phyloP scores from a whole-genome alignment of 495 filamentous ascomycete species.

The Peziza echinospora region DNA sequence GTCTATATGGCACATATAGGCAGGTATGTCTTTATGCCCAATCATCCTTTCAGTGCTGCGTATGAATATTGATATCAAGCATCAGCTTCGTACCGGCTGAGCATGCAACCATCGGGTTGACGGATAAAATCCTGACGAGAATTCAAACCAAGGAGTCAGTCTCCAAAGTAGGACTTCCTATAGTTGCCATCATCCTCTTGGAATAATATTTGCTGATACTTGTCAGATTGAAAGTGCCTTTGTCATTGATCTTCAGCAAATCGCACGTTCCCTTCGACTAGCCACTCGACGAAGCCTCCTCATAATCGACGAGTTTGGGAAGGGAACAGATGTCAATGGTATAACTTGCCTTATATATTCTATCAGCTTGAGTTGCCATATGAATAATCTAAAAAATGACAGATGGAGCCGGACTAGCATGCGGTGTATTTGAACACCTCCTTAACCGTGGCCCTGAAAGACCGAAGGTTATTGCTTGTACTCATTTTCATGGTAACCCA shows the following conservation, averaged over 20 bases:
- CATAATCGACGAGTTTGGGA: constrained; percentile 89
- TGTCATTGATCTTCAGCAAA: constrained; percentile 78
- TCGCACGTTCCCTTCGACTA: constrained; percentile 55
- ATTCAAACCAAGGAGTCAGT: constrained; percentile 76
- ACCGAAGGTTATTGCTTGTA: constrained; percentile 70
- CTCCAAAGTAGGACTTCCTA: constrained; percentile 39
- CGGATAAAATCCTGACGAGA: constrained; percentile 79
- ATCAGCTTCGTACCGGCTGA: constrained; percentile 60
- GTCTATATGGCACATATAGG: constrained; percentile 87
- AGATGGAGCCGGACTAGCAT: constrained; percentile 72
- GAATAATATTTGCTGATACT: neutral
- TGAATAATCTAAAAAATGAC: too few relatives aligned
- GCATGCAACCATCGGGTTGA: constrained; percentile 58
- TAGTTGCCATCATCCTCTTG: too few relatives aligned
- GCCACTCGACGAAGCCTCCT: constrained; percentile 58
- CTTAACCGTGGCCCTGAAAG: constrained; percentile 34
- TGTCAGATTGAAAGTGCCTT: constrained; percentile 65
- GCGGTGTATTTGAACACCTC: constrained; percentile 60
- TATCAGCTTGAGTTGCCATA: too few relatives aligned
- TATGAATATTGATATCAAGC: constrained; percentile 15
- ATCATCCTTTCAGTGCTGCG: neutral
- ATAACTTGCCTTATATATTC: constrained; percentile 4
- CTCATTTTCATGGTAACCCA: constrained; percentile 63
- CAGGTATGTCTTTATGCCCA: constrained; percentile 22
- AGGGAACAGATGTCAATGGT: constrained; percentile 61